Evolutionary conservation across 306 rosid genomes (phyloP), one percentile per base, ranked within the genome.

Genomic region (Cicer chorassanicum): DNA sequence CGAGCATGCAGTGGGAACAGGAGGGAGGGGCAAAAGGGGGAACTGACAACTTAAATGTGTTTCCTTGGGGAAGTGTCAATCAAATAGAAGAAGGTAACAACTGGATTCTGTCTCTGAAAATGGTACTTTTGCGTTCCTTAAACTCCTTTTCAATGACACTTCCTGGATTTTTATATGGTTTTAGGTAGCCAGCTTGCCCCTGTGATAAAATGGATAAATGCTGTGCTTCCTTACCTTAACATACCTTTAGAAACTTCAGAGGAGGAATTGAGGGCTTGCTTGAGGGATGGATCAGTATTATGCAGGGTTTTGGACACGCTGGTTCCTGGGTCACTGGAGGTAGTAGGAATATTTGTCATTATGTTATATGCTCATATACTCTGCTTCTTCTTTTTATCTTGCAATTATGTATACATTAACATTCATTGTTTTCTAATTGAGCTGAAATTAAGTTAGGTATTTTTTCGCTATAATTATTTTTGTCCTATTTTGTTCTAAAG

Each of bases 191-290:
- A 48, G 76, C 83, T 75, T 57, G 69, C 68, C 38, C 77, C 91
- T 56, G 65, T 94, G 76, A 84, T 94, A 86, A 87, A 86, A 72
- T 92, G 99, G 98, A 83, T 95, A 69, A 86, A 92, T 86, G 77
- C 53, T 19, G 81, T 87, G 82, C 87, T 94, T 78, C 98, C 98
- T 46, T 79, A 87, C 75, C 55, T 88, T 57, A 86, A 85, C 80
- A 75, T 94, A 73, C 91, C 96, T 19, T 62, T 67, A 78, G 96
- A 87, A 68, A 87, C 89, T 80, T 86, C 98, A 6, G 90, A 78
- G 82, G 95, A 90, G 80, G 96, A 94, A 56, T 65, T 94, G 67
- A 88, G 96, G 78, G 80, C 41, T 21, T 86, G 85, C 81, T 80
- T 94, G 86, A 76, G 72, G 72, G 96, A 94, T 87, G 98, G 98